Percentiles rank a stretch among this genome's conserved stretches.
Conservation (phyloP, 169 alveolate genomes). For the Babesia ovata region DNA sequence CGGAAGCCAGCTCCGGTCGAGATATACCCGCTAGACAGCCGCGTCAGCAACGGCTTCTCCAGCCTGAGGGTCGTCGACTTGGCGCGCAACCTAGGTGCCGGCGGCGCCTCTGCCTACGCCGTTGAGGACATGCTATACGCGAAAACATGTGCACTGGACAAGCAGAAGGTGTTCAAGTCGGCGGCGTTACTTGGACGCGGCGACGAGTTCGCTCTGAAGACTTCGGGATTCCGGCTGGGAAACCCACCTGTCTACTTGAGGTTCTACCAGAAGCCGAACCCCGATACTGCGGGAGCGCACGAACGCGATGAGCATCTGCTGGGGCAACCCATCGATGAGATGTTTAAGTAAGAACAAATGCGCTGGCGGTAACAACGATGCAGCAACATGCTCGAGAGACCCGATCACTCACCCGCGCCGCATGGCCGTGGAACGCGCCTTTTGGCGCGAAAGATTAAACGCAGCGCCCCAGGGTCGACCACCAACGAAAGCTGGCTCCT, state of each 20-base stretch:
- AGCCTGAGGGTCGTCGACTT: constrained; percentile 44
- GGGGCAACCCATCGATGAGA: constrained; percentile 40
- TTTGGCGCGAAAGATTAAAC: constrained; percentile 26
- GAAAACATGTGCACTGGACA: constrained; percentile 25
- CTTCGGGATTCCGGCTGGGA: constrained; percentile 29
- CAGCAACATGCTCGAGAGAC: constrained; percentile 49
- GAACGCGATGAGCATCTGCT: constrained; percentile 12
- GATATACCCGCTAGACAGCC: constrained; percentile 45
- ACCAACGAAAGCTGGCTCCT: constrained; percentile 57
- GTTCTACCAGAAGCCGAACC: constrained; percentile 16
- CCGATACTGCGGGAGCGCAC: neutral
- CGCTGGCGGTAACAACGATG: neutral
- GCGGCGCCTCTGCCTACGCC: constrained; percentile 42
- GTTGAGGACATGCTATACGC: constrained; percentile 23
- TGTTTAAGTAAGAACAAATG: constrained; percentile 47
- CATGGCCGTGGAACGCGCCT: neutral
- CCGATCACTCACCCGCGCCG: neutral
- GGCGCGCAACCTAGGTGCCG: constrained; percentile 39
- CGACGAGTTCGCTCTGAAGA: constrained; percentile 53
- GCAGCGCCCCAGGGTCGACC: neutral
- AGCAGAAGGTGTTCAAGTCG: constrained; percentile 43
- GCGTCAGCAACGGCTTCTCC: constrained; percentile 34
- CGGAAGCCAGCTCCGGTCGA: neutral
- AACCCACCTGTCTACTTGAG: constrained; percentile 62
- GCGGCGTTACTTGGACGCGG: constrained; percentile 44